Percentiles rank a stretch among this genome's conserved stretches.
phyloP scores from a whole-genome alignment of 192 early-diverging fungal species.

The Geranomyces michiganensis region DNA sequence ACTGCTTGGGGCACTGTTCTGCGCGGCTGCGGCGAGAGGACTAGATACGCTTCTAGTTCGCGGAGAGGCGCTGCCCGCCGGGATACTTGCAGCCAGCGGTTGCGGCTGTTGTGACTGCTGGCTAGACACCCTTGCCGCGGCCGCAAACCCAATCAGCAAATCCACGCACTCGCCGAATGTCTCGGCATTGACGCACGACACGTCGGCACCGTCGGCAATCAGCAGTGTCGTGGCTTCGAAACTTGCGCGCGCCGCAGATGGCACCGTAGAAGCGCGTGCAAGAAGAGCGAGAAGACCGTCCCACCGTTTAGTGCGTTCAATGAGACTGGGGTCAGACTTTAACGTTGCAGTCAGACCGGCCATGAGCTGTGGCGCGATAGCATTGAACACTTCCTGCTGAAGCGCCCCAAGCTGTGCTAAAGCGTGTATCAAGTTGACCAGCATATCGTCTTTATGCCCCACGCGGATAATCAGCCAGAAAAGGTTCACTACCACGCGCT shows the following conservation, averaged over 20 bases:
- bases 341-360: constrained; percentile 71
- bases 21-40: neutral
- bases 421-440: constrained; percentile 35
- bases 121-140: constrained; percentile 39
- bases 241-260: constrained; percentile 62
- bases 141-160: constrained; percentile 65
- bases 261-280: constrained; percentile 57
- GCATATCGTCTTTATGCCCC: constrained; percentile 60
- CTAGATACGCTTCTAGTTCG: neutral
- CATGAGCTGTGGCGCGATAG: constrained; percentile 77
- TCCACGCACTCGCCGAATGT: constrained; percentile 79
- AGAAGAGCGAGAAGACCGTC: constrained; percentile 59
- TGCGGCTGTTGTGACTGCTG: neutral
- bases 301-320: constrained; percentile 48
- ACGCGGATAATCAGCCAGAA: constrained; percentile 70
- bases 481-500: constrained; percentile 77
- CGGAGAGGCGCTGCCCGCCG: constrained; percentile 6
- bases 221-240: constrained; percentile 67
- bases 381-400: constrained; percentile 60
- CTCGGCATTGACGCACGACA: constrained; percentile 51
- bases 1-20: constrained; percentile 3
- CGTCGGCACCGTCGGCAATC: constrained; percentile 49
- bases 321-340: constrained; percentile 54
- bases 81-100: no score
- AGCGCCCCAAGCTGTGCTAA: constrained; percentile 59